Evolutionary conservation across 176 grass and related monocot genomes (phyloP), one percentile per base, ranked within the genome.

Genomic region (Otatea glauca): DNA sequence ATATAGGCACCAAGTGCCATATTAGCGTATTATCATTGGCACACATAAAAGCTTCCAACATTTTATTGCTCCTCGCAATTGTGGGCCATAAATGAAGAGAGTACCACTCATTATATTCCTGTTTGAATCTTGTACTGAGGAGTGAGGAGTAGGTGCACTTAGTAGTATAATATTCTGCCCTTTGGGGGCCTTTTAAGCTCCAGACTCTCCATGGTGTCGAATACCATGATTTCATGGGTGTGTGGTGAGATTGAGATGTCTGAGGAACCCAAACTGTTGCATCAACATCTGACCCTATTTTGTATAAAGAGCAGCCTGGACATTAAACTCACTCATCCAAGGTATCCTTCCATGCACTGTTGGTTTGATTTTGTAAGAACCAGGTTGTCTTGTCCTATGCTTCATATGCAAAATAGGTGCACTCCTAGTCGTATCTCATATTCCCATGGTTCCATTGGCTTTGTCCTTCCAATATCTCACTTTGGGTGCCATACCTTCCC

Each of bases 21-120:
- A 5, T 53, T 51, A 51, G 5, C 15, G 0, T 51, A 23, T 74
- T 27, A 53, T 74, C 49, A 51, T 32, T 54, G 27, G 29, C 29
- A 75, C 18, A 5, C 14, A 73, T 73, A 50, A 73, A 74, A 74
- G 45, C 13, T 50, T 25, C 25, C 17, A 74, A 51, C 70, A 35
- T 53, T 14, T 17, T 73, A 13, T 3, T 73, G 3, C 45, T 51
- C 13, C 44, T 14, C 45, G 34, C 71, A 50, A 34, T 74, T 25
- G 20, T 34, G 15, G 47, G 6, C 23, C 15, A 53, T 34, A 29
- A 45, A 49, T 25, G 21, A 51, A 51, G 49, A 51, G 44, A 49
- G 38, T 23, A 24, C 5, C 7, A 70, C 20, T 43, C 66, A 45
- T 48, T 48, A 72, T n/a, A 72, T 27, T 43, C 23, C 6, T 49